These are phyloP conservation scores for Aspergillus thermomutatus DNA, from an alignment of 2,329 filamentous ascomycete species.

Conservation along the genomic window DNA sequence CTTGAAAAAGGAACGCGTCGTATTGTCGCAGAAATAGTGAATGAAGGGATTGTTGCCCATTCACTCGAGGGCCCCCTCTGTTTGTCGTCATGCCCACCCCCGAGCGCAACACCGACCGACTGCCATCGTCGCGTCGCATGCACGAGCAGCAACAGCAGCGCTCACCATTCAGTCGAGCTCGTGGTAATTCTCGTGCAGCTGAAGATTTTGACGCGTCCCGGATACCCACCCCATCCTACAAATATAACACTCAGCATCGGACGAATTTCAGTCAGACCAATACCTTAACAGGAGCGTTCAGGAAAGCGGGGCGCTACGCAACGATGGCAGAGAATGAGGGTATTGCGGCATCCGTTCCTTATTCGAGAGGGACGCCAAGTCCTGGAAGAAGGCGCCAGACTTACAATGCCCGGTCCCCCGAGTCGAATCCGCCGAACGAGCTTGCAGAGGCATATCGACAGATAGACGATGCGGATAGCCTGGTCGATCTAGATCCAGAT, in stretches of 20 bases:
- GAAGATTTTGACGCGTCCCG: slow-evolving; percentile 28
- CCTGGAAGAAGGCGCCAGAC: slow-evolving; percentile 26
- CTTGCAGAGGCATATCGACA: slow-evolving; percentile 37
- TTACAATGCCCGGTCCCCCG: slow-evolving; percentile 27
- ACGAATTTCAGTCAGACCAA: slow-evolving; percentile 34
- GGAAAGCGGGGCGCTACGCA: slow-evolving; percentile 28
- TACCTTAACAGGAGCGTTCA: slow-evolving; percentile 40
- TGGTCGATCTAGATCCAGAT: slow-evolving; percentile 33
- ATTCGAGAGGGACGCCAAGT: slow-evolving; percentile 26
- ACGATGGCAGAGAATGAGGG: slow-evolving; percentile 26
- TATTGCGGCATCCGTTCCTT: slow-evolving; percentile 7
- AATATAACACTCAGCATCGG: slow-evolving; percentile 28
- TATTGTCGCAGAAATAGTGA: neutral
- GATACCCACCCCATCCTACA: slow-evolving; percentile 26
- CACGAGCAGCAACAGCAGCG: slow-evolving; percentile 24
- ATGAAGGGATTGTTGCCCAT: slow-evolving; percentile 8
- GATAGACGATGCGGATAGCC: slow-evolving; percentile 37
- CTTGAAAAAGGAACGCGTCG: slow-evolving; percentile 5
- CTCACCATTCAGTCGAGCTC: slow-evolving; percentile 32
- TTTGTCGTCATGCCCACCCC: slow-evolving; percentile 32
- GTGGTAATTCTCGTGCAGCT: slow-evolving; percentile 19
- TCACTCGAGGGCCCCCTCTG: slow-evolving; percentile 9
- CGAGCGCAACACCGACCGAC: slow-evolving; percentile 25
- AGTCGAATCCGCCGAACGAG: slow-evolving; percentile 39
- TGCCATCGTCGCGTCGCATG: slow-evolving; percentile 28